Evolutionary conservation across 768 basidiomycete genomes (phyloP), one percentile per base, ranked within the genome.

Genomic region (Suillus spraguei): DNA sequence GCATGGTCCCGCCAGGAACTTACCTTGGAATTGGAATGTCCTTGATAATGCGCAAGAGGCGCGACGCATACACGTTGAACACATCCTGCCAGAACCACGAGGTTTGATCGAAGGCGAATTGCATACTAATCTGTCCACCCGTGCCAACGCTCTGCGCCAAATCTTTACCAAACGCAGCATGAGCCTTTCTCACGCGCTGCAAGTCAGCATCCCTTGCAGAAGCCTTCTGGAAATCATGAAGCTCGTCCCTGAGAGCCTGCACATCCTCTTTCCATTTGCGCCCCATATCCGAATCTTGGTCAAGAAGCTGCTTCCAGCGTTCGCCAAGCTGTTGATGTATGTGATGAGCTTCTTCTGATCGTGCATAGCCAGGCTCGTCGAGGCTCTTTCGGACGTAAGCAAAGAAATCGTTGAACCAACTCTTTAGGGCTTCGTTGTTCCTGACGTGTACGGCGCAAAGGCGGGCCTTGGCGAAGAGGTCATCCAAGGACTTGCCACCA

Each of bases 31-130:
- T 90, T 13, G 90, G 90, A 16, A 91, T 74, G 60, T 84, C 83
- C 67, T 84, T 84, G 71, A 91, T 65, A 69, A 83, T 75, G 33
- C 64, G 67, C 61, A 89, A 71, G 1, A 85, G 39, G 10, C 83
- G 82, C 17, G 92, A 92, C 1, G 90, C 72, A 69, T 93, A 94
- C 17, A 93, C 89, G 68, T 88, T 90, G 79, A 92, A 88, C 8
- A 94, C 64, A 64, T 95, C 94, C 71, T 88, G 84, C 88, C 88
- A 91, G 76, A 91, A 85, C 90, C 90, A 92, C 1, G 87, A 82
- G 6, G 84, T 82, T 53, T 87, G 83, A 60, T 89, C 87, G 65
- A 88, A 69, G 5, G 83, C 81, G 11, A 81, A 81, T 69, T 87
- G 81, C 50, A 87, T 50, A 7, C 82, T 81, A 0, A 78, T 46